Base-by-base conservation (phyloP, 2,329 filamentous ascomycete species). In the Penicillium fuscoglaucum region DNA sequence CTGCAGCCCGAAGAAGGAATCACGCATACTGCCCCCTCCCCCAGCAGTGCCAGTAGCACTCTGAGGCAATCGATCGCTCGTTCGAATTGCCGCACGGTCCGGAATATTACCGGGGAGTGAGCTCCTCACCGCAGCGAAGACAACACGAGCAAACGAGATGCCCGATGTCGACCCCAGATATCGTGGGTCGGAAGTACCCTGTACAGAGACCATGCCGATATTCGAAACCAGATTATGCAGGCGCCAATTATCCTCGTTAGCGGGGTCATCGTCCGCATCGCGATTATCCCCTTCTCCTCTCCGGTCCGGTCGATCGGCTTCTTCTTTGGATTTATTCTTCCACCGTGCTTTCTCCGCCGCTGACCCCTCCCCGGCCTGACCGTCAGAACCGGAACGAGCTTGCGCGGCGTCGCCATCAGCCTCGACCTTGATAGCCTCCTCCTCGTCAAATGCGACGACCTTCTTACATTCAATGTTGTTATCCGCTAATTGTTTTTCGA, bases 1-100 rank as follows among this genome's bases (percentile, higher is more conserved):
- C 67, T 97, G 92, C 45, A 98, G 80, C n/a, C 93, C 93, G 71
- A 98, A 98, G 80, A 97, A 97, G 0, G 92, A 96, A 75, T 98
- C 93, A 59, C 93, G 85, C 89, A 96, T 95, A 13, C 90, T 91
- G 19, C 91, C 91, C 39, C 87, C 88, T 40, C 83, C 82, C 37
- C 83, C 80, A 26, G 78, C 79, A 43, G 48, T 57, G 10, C 54
- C 54, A 39, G 79, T 76, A 47, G 80, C 77, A 63, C 74, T 82
- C 78, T 61, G 82, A 68, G 61, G 81, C 67, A 62, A 81, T 75
- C 71, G 70, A 70, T 85, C 86, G 62, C 83, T 85, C 4, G 86
- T 83, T 54, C 82, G 81, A 52, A 85, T 79, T 51, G 85, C 83
- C 35, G 81, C 83, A 65, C 86, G 87, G 66, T 91, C 89, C 12